Conservation (phyloP, 805 yeast genomes). For the Candida patagonica region DNA sequence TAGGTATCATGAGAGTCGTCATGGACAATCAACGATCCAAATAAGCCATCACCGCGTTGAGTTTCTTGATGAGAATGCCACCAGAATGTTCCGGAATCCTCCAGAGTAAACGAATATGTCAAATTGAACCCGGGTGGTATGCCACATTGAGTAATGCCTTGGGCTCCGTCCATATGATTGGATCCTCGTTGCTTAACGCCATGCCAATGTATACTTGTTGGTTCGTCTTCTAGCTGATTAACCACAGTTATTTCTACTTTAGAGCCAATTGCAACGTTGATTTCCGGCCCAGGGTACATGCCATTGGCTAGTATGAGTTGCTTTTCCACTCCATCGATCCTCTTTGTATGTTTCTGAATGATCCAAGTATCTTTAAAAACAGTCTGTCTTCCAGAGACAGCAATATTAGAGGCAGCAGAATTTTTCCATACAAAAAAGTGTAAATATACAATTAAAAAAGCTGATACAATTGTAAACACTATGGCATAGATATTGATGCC, state of each 20-base stretch:
- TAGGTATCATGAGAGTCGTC: constrained; percentile 25
- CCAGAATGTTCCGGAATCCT: constrained; percentile 42
- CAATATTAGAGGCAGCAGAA: no score
- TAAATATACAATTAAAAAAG: no score
- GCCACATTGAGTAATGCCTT: constrained; percentile 43
- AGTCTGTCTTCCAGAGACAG: no score
- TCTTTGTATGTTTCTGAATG: constrained; percentile 1
- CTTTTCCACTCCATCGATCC: constrained; percentile 22
- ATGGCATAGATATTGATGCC: no score
- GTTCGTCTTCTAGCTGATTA: constrained; percentile 31
- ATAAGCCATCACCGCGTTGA: constrained; percentile 40
- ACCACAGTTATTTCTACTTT: constrained; percentile 29
- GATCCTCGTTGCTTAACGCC: constrained; percentile 41
- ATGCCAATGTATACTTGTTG: constrained; percentile 43
- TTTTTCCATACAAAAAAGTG: no score
- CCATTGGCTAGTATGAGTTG: constrained; percentile 34
- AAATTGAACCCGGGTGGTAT: constrained; percentile 35
- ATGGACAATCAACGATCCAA: constrained; percentile 38
- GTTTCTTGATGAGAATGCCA: constrained; percentile 43
- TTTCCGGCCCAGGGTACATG: constrained; percentile 42
- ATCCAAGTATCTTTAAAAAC: neutral
- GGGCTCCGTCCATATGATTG: constrained; percentile 43
- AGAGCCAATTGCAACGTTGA: constrained; percentile 34
- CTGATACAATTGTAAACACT: no score
- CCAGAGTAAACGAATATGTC: constrained; percentile 41